Evolutionary conservation across 345 rosid species (phyloP).

Genomic region (Hibiscus tridactylites): DNA sequence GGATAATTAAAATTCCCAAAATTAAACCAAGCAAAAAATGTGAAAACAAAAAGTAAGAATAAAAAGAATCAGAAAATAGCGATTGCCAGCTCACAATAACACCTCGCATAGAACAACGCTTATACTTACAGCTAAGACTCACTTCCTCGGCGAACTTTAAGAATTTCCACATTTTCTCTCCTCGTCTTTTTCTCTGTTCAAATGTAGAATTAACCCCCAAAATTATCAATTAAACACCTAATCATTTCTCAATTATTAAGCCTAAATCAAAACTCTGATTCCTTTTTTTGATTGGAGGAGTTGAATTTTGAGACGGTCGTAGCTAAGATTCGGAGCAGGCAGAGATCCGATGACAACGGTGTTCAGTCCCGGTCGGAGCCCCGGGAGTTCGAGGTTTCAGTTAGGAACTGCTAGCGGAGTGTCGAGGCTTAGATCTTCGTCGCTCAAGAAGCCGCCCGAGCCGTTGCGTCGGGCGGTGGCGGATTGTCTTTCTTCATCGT

Average conservation of each 20-base stretch:
- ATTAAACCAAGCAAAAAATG: neutral
- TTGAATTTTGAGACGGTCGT: neutral
- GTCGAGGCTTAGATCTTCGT: constrained; percentile 83
- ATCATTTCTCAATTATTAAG: too few relatives aligned
- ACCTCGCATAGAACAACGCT: constrained; percentile 19
- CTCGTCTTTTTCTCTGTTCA: constrained; percentile 12
- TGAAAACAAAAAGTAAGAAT: neutral
- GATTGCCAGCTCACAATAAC: constrained; percentile 39
- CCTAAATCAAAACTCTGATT: neutral
- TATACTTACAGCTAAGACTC: constrained; percentile 25
- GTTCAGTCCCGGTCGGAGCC: constrained; percentile 63
- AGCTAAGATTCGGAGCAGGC: neutral
- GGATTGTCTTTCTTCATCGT: constrained; percentile 60
- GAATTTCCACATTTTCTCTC: constrained; percentile 8
- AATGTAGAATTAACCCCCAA: constrained; percentile 15
- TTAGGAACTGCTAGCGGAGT: constrained; percentile 32
- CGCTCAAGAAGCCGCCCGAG: constrained; percentile 83
- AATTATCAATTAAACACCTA: neutral
- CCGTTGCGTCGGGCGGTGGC: constrained; percentile 90
- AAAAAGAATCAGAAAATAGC: constrained; percentile 11
- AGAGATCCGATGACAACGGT: constrained; percentile 33
- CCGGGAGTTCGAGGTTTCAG: constrained; percentile 61
- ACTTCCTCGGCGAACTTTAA: constrained; percentile 9
- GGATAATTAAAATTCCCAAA: neutral
- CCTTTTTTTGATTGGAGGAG: neutral